Base-by-base conservation (phyloP, 208 protist species). In the Borovskyia barvae region DNA sequence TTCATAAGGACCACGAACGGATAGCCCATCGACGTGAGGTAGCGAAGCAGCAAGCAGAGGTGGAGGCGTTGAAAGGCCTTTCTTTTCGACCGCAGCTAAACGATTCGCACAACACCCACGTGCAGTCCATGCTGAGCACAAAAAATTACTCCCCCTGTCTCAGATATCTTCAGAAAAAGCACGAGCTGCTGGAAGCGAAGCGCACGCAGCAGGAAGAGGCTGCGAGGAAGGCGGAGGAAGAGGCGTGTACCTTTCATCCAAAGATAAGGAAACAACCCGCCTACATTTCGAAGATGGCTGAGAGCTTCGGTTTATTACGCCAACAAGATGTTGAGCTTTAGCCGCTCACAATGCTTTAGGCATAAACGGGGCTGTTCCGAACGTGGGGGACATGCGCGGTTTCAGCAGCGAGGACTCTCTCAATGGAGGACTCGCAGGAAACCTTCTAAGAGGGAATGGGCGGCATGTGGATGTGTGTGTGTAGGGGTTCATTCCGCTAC, bases 261-360 rank as follows among this genome's bases (percentile, higher is more conserved):
- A 51, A 75, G 35, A 82, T 68, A 8, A 85, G 71, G 32, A 87
- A 82, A 33, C 65, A 60, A 33, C 89, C 89, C 0, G 51, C 71
- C 17, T 95, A 93, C 61, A 73, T 95, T 29, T 48, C 72, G 2
- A 76, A 78, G 36, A 93, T 92, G 82, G 76, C 82, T 1, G 80
- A 71, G 20, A 82, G 72, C 57, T 92, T 91, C 64, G 75, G 78
- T 49, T 65, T 84, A 45, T 57, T 93, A 36, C 75, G 82, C 2
- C 66, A 83, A 26, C 72, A 84, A 40, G 74, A 83, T 39, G 42
- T 46, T 5, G 74, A 88, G 26, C 73, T 80, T 61, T 82, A 40
- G 50, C 19, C 1, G 11, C 6, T 28, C 17, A 37, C 19, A 35
- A 30, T n/a, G n/a, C n/a, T n/a, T n/a, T n/a, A n/a, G n/a, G n/a